Evolutionary conservation across 2,329 filamentous ascomycete genomes (phyloP).

Genomic region (Diaporthe sp.): DNA sequence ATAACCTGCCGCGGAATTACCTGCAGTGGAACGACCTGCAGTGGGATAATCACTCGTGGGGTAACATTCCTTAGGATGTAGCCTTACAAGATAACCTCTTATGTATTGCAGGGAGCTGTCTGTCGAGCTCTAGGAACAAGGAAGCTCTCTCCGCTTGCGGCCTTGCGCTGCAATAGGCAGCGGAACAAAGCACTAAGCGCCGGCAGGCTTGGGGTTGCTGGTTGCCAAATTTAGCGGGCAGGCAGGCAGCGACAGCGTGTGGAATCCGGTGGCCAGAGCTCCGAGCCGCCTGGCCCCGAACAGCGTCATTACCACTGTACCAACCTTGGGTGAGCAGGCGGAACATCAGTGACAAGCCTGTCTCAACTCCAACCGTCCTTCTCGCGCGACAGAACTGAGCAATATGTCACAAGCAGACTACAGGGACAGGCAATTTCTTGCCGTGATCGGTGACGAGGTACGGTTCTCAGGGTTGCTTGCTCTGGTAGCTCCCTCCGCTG

Average conservation of each 20-base stretch:
- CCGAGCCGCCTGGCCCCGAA: constrained; percentile 16
- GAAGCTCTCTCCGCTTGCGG: constrained; percentile 8
- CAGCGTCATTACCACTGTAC: constrained; percentile 14
- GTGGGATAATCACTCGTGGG: background rate
- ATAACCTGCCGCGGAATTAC: background rate
- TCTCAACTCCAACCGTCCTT: constrained; percentile 34
- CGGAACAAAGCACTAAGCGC: background rate
- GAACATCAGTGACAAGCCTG: constrained; percentile 6
- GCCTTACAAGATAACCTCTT: background rate
- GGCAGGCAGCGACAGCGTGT: constrained; percentile 23
- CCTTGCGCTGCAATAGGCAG: background rate
- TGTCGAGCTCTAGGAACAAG: background rate
- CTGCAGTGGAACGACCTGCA: background rate
- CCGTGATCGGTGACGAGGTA: constrained; percentile 98
- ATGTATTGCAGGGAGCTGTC: background rate
- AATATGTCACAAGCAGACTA: constrained; percentile 69
- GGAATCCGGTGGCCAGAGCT: constrained; percentile 42
- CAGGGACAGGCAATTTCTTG: constrained; percentile 94
- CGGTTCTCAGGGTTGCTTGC: background rate
- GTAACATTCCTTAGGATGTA: background rate
- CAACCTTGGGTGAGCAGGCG: constrained; percentile 16
- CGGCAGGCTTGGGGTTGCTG: constrained; percentile 7
- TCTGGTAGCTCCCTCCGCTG: constrained; percentile 31
- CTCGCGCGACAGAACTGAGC: constrained; percentile 35
- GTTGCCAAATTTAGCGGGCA: constrained; percentile 10